Base-by-base conservation (phyloP, 768 basidiomycete species). In the Collybia sp. region DNA sequence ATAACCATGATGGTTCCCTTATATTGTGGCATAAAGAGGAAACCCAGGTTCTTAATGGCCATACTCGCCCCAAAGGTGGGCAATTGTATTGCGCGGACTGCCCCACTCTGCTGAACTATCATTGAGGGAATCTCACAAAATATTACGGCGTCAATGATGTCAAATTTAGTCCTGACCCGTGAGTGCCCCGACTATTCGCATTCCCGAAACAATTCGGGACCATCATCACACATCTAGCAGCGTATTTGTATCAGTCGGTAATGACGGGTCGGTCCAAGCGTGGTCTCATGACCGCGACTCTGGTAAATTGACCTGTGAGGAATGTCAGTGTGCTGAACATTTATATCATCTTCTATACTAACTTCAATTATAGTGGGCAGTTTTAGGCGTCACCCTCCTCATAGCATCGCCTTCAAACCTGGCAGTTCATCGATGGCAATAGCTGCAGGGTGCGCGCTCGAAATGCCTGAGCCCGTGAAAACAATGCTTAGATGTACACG, bases 91-190 rank as follows among this genome's bases (percentile, higher is more conserved):
- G 44, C 19, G 10, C 17, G 33, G 17, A 20, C 12, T 39, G 19
- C 16, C 16, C 12, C 34, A 20, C 42, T 30, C 12, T 30, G 30
- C 19, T 32, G 13, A 13, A 40, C 42, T 10, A 40, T 12, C 46
- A 37, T 43, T 36, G 15, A 57, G 61, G 52, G 35, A 49, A 46
- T 31, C 46, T 48, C 8, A 61, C 44, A 13, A 80, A 77, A 50
- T 67, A 81, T 49, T 82, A 80, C 48, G 66, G 75, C 0, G 71
- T 85, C 0, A 71, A 74, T 41, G 79, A 82, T 47, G 65, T 82
- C 33, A 73, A 73, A 16, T 77, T 81, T 46, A 72, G 79, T 54
- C 77, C 80, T 1, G 53, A 46, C 47, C 66, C 71, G 79, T 77
- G 55, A 47, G 65, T 45, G n/a, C 13, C 20, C n/a, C 9, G 39